Conservation (phyloP, 2,329 filamentous ascomycete genomes). For the Phaeosphaeria sp. region DNA sequence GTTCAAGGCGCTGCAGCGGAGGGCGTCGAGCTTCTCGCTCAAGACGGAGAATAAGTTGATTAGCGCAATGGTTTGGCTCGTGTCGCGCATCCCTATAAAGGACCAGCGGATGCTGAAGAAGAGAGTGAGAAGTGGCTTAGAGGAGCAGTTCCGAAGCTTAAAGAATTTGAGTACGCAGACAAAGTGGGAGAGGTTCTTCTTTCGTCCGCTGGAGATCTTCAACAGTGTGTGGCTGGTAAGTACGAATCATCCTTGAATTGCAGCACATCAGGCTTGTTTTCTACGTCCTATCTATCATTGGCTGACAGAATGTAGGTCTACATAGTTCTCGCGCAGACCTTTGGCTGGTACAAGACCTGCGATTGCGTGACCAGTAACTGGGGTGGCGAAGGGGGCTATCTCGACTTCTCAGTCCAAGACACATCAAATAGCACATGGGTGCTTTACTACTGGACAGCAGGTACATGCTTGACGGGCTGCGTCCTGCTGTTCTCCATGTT, state of each 20-base stretch:
- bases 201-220: conserved; percentile 41
- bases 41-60: conserved; percentile 12
- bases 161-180: conserved; percentile 15
- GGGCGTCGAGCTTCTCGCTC: conserved; percentile 8
- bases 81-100: conserved; percentile 9
- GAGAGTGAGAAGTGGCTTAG: conserved; percentile 7
- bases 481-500: conserved; percentile 43
- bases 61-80: conserved; percentile 4
- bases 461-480: conserved; percentile 35
- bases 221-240: conserved; percentile 49
- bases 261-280: not conserved
- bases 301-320: conserved; percentile 12
- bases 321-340: conserved; percentile 48
- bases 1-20: conserved; percentile 17
- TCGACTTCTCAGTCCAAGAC: conserved; percentile 45
- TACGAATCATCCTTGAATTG: too few relatives aligned
- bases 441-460: conserved; percentile 39
- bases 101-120: conserved; percentile 6
- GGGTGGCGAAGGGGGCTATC: conserved; percentile 50
- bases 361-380: conserved; percentile 50
- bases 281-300: conserved; percentile 27
- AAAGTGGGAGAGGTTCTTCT: conserved; percentile 36
- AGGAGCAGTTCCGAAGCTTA: conserved; percentile 1
- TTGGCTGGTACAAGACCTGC: conserved; percentile 53
- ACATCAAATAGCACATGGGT: conserved; percentile 40